Base-by-base conservation (phyloP, 1,284 basidiomycete species). In the Leccinum solheimii region DNA sequence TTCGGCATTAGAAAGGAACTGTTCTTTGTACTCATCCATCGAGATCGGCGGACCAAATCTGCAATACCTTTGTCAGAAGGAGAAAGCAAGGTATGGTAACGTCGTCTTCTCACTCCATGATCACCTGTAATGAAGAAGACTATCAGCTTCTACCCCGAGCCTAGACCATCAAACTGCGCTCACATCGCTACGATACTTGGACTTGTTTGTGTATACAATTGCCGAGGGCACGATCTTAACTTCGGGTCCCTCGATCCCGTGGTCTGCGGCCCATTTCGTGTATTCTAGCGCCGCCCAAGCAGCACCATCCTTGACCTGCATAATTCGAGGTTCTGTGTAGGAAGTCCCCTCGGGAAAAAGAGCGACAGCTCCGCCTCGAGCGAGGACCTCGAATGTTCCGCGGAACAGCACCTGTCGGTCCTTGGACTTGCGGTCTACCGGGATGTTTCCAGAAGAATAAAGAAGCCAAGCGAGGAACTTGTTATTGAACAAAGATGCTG, bases 241-340 rank as follows among this genome's bases (percentile, higher is more conserved):
- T 66, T 66, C 75, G 54, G 78, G 68, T 0, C 67, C 66, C 43
- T 69, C 64, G 65, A 72, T 80, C 71, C 70, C 78, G 66, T 85
- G 79, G 62, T 86, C 83, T 60, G 77, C 77, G 50, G 86, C 81
- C 85, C 92, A 95, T 68, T 91, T 90, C 13, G 87, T 83, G 76
- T 96, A 98, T 78, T 98, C 97, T 66, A 98, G 81, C 3, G 95
- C 93, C 36, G 94, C 90, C 95, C 95, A 98, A 8, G 94, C 87
- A n/a, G 92, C 92, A 26, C 96, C 96, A 69, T 98, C 94, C 75
- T 98, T 98, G 70, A 98, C 85, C 64, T 94, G 90, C 83, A 96
- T 91, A 70, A 98, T 91, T 61, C 87, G 85, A 3, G 95, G 94
- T 71, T 96, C 92, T 1, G 95, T 97, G 72, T 92, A 92, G 68